A percentile compares a stretch with the other conserved stretches of the same genome.
phyloP scores from a whole-genome alignment of 495 filamentous ascomycete genomes.

The Sordaria brevicollis region DNA sequence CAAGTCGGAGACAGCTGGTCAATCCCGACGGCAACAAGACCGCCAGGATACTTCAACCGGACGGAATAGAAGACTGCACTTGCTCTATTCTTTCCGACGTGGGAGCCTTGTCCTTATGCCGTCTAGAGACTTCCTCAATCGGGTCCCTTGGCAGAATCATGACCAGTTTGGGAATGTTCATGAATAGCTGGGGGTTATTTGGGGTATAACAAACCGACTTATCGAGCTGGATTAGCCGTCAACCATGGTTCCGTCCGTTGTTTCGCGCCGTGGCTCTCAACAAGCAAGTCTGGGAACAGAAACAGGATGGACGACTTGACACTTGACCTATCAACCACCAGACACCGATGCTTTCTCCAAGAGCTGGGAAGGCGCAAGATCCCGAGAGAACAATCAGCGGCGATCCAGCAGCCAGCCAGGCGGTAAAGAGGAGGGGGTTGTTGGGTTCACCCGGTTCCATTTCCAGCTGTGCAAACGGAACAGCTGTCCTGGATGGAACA shows the following conservation, averaged over 20 bases:
- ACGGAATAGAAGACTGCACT: background rate
- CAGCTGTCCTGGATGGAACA: background rate
- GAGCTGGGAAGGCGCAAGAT: background rate
- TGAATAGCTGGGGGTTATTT: constrained; percentile 1
- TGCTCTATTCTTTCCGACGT: constrained; percentile 3
- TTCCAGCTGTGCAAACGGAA: background rate
- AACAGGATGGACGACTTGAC: constrained; percentile 11
- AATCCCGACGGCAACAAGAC: constrained; percentile 3
- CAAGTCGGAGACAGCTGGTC: background rate
- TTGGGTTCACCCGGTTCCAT: background rate
- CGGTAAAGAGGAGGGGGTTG: background rate
- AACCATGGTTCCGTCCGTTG: constrained; percentile 19
- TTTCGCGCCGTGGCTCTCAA: constrained; percentile 6
- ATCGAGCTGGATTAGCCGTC: constrained; percentile 18
- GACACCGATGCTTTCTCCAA: constrained; percentile 6
- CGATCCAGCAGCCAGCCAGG: background rate
- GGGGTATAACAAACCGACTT: constrained; percentile 16
- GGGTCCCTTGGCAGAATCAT: constrained; percentile 14
- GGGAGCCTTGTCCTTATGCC: constrained; percentile 17
- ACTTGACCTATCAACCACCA: constrained; percentile 5
- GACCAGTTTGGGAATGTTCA: background rate
- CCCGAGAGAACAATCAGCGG: background rate
- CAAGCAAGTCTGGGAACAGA: constrained; percentile 11
- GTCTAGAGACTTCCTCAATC: constrained; percentile 15
- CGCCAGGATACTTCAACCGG: constrained; percentile 6